Evolutionary conservation across 768 basidiomycete species (phyloP), one percentile per base, ranked within the genome.

Genomic region (Pluteus cervinus): DNA sequence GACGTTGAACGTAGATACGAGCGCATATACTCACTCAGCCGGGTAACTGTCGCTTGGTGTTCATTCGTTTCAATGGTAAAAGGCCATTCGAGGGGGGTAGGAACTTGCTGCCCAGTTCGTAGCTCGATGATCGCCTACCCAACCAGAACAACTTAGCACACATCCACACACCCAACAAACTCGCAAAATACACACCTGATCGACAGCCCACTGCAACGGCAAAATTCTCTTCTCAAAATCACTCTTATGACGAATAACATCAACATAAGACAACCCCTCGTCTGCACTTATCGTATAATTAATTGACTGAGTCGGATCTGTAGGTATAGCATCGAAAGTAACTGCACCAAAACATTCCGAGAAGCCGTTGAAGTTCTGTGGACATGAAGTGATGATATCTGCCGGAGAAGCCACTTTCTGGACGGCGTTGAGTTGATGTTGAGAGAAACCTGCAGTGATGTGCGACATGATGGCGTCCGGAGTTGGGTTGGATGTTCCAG

Each of bases 161-260:
- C n/a, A n/a, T n/a, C n/a, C 39, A 31, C 29, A 28, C 11, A 12
- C 16, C 3, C 21, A 21, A 18, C 2, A 15, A 12, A 5, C 36
- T 2, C 4, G 8, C 2, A 35, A 11, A 26, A 26, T 26, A 42
- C 73, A 18, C 42, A 80, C 84, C 52, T 73, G 65, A 47, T 89
- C 86, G 24, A 89, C 62, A 7, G 84, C 81, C 71, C 85, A 80
- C 44, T 89, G 86, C 15, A 89, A 45, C 1, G 86, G 86, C 12
- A 89, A 52, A 21, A 86, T 66, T 30, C 79, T 61, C 37, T 61
- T 61, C 54, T 87, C 83, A 45, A 80, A 76, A 55, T 85, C 82
- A 42, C 81, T 79, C 3, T 60, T 71, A 49, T 86, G 84, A 14
- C 63, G 60, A 15, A 65, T 62, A 1, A 86, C 86, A 47, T 89